phyloP scores from a whole-genome alignment of 306 rosid genomes.

The Medicago lupulina region DNA sequence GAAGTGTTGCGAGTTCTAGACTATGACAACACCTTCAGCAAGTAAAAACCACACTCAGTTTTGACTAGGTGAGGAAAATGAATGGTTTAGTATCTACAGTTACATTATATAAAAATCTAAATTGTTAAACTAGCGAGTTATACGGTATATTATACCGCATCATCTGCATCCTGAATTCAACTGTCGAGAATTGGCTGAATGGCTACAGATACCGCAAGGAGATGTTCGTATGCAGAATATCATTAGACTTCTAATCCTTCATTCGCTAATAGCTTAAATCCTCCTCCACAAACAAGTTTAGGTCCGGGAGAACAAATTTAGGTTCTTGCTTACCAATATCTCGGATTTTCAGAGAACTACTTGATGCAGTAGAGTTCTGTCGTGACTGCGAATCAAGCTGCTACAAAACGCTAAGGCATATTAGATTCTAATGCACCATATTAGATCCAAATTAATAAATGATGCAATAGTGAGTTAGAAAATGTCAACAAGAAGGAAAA shows the following conservation, averaged over 20 bases:
- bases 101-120: slow-evolving; percentile 53
- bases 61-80: slow-evolving; percentile 41
- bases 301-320: slow-evolving; percentile 70
- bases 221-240: slow-evolving; percentile 43
- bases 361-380: slow-evolving; percentile 41
- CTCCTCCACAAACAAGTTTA: slow-evolving; percentile 75
- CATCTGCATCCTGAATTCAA: background rate
- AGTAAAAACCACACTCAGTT: slow-evolving; percentile 41
- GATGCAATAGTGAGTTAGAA: background rate
- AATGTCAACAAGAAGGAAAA: background rate
- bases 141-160: slow-evolving; percentile 18
- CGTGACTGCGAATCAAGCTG: slow-evolving; percentile 69
- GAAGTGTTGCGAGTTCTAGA: slow-evolving; percentile 52
- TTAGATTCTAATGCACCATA: slow-evolving; percentile 50
- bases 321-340: slow-evolving; percentile 53
- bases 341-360: slow-evolving; percentile 44
- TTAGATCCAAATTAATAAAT: slow-evolving; percentile 40
- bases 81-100: slow-evolving; percentile 53
- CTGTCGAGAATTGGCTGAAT: too few species aligned
- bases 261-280: slow-evolving; percentile 44
- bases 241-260: slow-evolving; percentile 33
- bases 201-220: too few species aligned
- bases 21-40: slow-evolving; percentile 48
- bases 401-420: slow-evolving; percentile 8
- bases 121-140: slow-evolving; percentile 46